A percentile compares a stretch with the other conserved stretches of the same genome.
These are phyloP conservation scores for Solanum hybrid DNA, from an alignment of 305 asterid species.

Conservation along the genomic window DNA sequence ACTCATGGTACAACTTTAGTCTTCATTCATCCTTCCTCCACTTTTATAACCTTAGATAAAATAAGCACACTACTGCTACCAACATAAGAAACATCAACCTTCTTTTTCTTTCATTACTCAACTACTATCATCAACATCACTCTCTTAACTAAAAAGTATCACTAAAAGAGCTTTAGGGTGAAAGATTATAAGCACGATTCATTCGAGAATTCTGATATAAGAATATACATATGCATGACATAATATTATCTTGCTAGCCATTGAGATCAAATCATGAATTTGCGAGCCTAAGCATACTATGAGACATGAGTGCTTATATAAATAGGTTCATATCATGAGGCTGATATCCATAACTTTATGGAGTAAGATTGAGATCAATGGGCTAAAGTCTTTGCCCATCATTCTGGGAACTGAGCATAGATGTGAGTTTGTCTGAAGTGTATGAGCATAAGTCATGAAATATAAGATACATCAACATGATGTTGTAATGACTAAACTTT, in stretches of 20 bases:
- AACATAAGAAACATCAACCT: not conserved
- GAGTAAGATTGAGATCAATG: not conserved
- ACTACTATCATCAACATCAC: not conserved
- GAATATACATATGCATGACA: not conserved
- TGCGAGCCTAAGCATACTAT: not conserved
- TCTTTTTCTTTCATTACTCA: not conserved
- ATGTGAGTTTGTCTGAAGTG: not conserved
- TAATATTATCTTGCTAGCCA: not conserved
- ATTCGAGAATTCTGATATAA: not conserved
- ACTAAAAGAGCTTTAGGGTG: not conserved
- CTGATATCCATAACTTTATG: too few relatives aligned
- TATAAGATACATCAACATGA: not conserved
- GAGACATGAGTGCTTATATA: not conserved
- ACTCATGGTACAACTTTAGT: not conserved
- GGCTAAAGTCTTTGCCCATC: not conserved
- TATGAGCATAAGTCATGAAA: not conserved
- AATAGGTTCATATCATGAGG: not conserved
- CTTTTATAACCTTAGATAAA: not conserved
- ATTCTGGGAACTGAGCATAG: not conserved
- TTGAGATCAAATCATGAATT: not conserved
- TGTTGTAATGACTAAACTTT: not conserved
- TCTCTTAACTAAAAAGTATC: not conserved
- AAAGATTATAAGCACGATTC: not conserved
- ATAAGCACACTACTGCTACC: not conserved
- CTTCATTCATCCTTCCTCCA: not conserved